Base-by-base conservation (phyloP, 352 stramenopile species). In the Phytophthora citricola region DNA sequence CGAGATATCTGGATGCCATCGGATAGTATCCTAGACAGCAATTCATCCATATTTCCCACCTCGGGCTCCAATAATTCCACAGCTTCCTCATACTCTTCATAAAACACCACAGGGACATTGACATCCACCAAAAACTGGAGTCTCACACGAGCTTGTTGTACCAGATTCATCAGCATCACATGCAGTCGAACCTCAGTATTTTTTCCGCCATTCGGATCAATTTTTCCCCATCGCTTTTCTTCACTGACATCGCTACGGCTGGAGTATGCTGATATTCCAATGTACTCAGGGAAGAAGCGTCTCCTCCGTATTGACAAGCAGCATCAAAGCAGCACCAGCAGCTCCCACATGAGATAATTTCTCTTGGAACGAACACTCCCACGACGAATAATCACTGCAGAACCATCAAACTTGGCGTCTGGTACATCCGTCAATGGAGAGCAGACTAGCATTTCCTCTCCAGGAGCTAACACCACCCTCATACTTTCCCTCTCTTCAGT, bases 271-370 rank as follows among this genome's bases (percentile, higher is more conserved):
- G 43, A 7, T 69, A 70, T 17, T 79, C 53, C 10, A 76, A 49
- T 0, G 57, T 67, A 14, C 71, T 69, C 8, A 84, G 64, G 38
- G 43, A 17, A 87, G 29, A 5, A 75, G 47, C 24, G 15, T 22
- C 5, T 83, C 62, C 29, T 82, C 64, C 2, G 61, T 65, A 47
- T 87, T 87, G 15, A 87, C 68, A 3, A 87, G 47, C 40, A 84
- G 22, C 72, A 87, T 82, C 31, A 38, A 61, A 15, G n/a, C 3
- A 5, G 54, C 62, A 24, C 58, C 55, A 10, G 52, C 24, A 49
- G 29, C 40, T 39, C 38, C 59, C 24, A 84, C 73, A 58, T 71
- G 26, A 6, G 0, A 20, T 29, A 81, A 17, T 52, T 87, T 87
- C 4, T 75, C 40, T 22, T 75, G 63, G 24, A 87, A 87, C 2